Evolutionary conservation across 2,329 filamentous ascomycete species (phyloP).

Genomic region (Didymella glomerata): DNA sequence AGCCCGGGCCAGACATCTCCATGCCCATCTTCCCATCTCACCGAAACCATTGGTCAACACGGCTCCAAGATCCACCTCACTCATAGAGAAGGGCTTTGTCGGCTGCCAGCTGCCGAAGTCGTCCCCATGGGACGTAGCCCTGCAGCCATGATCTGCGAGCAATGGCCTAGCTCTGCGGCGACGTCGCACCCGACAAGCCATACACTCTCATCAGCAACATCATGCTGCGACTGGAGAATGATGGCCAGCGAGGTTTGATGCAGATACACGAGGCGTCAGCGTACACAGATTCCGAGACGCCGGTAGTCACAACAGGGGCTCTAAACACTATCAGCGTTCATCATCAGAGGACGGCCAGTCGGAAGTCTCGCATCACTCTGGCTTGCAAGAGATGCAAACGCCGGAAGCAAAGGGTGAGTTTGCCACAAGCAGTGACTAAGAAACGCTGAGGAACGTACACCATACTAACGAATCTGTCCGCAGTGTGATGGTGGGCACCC

Average conservation of each 20-base stretch:
- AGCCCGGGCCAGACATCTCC: background rate
- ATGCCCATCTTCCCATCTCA: background rate
- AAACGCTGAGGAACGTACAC: background rate
- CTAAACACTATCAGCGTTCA: background rate
- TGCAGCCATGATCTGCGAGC: background rate
- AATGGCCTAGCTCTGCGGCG: background rate
- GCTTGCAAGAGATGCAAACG: constrained; percentile 41
- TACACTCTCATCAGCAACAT: background rate
- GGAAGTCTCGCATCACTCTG: constrained; percentile 34
- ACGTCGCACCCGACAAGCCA: background rate
- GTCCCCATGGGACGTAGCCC: background rate
- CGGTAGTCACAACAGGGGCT: background rate
- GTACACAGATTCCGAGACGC: background rate
- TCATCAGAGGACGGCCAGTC: constrained; percentile 15
- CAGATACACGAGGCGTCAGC: background rate
- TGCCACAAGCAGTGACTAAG: too few species aligned
- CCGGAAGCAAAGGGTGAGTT: constrained; percentile 37
- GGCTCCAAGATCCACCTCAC: background rate
- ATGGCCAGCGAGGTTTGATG: background rate
- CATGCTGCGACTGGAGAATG: constrained; percentile 1
- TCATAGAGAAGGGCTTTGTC: background rate
- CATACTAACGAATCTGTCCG: background rate
- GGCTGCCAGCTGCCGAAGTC: constrained; percentile 1
- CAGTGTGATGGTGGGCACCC: constrained; percentile 38
- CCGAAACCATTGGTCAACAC: background rate